Conservation (phyloP, 345 rosid genomes). For the Zanthoxylum bungeanum region DNA sequence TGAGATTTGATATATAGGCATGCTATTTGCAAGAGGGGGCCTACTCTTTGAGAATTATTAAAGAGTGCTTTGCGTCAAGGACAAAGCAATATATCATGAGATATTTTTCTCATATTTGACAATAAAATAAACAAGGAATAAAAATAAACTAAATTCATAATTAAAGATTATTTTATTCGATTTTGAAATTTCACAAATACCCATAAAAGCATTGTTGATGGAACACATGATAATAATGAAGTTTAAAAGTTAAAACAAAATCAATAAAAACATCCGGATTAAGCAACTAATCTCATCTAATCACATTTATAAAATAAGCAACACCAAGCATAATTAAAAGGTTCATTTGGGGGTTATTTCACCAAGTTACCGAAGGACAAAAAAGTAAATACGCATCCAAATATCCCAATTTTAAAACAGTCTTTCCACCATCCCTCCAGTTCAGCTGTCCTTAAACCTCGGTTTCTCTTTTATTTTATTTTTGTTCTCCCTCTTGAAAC, state of each 20-base stretch:
- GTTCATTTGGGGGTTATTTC: constrained; percentile 35
- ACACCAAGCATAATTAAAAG: constrained; percentile 16
- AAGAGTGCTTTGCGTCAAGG: constrained; percentile 21
- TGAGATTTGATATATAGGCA: constrained; percentile 6
- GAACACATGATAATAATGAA: background rate
- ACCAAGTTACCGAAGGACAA: constrained; percentile 34
- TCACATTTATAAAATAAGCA: background rate
- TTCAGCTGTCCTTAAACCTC: constrained; percentile 11
- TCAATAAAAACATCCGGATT: background rate
- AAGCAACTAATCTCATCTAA: background rate
- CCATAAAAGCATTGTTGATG: too few species aligned
- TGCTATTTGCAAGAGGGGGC: constrained; percentile 1
- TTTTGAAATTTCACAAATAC: too few species aligned
- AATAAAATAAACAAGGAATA: too few species aligned
- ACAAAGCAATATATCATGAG: constrained; percentile 5
- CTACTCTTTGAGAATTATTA: constrained; percentile 20
- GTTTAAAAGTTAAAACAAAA: background rate
- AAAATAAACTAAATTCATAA: too few species aligned
- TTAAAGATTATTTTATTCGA: too few species aligned
- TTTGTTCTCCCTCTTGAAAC: background rate
- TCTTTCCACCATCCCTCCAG: constrained; percentile 24
- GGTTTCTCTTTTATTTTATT: background rate
- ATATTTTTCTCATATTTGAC: background rate
- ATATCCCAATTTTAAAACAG: constrained; percentile 15
- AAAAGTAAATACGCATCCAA: constrained; percentile 14